A percentile compares a stretch with the other conserved stretches of the same genome.
Evolutionary conservation across 2,329 filamentous ascomycete genomes (phyloP).

Genomic region (Pleoardoris graminearum): DNA sequence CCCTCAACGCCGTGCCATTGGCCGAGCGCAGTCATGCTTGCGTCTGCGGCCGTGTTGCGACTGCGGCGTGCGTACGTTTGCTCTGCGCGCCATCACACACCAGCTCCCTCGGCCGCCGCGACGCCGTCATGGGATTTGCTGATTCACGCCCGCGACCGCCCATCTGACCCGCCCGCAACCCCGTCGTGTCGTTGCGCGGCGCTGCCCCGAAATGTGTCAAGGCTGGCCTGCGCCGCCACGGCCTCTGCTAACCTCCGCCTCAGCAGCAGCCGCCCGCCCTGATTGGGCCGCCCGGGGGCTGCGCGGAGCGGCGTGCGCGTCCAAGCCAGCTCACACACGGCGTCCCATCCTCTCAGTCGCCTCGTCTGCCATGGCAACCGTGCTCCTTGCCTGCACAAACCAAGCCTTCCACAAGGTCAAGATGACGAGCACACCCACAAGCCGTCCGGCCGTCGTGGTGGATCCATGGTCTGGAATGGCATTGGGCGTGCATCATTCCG

Average conservation of each 20-base stretch:
- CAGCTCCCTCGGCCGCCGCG: too few species aligned
- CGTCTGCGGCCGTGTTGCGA: not conserved
- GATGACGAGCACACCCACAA: conserved; percentile 1
- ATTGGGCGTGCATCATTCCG: not conserved
- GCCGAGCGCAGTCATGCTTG: conserved; percentile 5
- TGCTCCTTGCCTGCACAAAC: not conserved
- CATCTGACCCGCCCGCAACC: conserved; percentile 26
- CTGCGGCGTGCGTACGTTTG: conserved; percentile 4
- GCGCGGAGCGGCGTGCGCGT: conserved; percentile 1
- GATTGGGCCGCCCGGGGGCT: conserved; percentile 1
- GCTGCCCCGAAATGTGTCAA: conserved; percentile 12
- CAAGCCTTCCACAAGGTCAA: not conserved
- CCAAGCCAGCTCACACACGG: not conserved
- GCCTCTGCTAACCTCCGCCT: conserved; percentile 9
- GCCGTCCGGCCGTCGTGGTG: not conserved
- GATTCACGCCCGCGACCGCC: conserved; percentile 23
- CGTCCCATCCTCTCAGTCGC: not conserved
- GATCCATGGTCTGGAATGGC: too few species aligned
- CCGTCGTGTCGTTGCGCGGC: conserved; percentile 11
- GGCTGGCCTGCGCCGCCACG: conserved; percentile 10
- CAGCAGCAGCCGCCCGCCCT: not conserved
- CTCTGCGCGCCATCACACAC: not conserved
- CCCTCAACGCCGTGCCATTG: too few species aligned
- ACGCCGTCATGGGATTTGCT: conserved; percentile 20
- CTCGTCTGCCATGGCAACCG: not conserved